Base-by-base conservation (phyloP, 75 land plant genomes). In the Picea glauca region DNA sequence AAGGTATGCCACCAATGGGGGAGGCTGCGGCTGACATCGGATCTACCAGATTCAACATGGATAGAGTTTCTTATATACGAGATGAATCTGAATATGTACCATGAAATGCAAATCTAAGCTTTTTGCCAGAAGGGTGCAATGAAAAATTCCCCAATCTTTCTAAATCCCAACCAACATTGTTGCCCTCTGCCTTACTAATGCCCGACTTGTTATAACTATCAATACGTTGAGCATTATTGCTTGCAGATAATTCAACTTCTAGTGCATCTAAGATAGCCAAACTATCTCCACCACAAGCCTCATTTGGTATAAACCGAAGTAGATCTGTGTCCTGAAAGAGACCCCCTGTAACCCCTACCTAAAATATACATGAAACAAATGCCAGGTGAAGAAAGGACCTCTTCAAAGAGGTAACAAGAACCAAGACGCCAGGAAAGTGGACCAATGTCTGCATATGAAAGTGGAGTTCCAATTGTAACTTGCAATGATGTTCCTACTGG, bases 261-360 rank as follows among this genome's bases (percentile, higher is more conserved):
- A 98, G 70, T 26, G 94, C 87, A 82, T 98, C 99, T 77, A 98
- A 85, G 32, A 96, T 88, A 23, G 98, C 96, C 88, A 98, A 89
- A 76, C 90, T 98, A 38, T 87, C 99, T 60, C 98, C 99, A 77
- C 98, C 98, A 85, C 99, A 95, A 72, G 99, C 98, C 76, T 95
- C 98, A 79, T 93, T 86, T 30, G 98, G 93, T 11, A 95, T 89
- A 87, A 98, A 98, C 58, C 84, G 86, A 67, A 93, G 63, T 68
- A 98, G 83, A 77, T 98, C 91, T 61, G 91, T 84, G 80, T 98
- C 99, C 81, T 98, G 98, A 79, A 98, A 98, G 6, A 94, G 85
- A 40, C 26, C 99, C 99, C 58, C 96, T 83, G 79, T 98, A 98
- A 11, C 96, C 93, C 80, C 91, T 79, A 50, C 99, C 99, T 75